phyloP scores from a whole-genome alignment of 208 protist genomes.

The Porcisia hertigi region DNA sequence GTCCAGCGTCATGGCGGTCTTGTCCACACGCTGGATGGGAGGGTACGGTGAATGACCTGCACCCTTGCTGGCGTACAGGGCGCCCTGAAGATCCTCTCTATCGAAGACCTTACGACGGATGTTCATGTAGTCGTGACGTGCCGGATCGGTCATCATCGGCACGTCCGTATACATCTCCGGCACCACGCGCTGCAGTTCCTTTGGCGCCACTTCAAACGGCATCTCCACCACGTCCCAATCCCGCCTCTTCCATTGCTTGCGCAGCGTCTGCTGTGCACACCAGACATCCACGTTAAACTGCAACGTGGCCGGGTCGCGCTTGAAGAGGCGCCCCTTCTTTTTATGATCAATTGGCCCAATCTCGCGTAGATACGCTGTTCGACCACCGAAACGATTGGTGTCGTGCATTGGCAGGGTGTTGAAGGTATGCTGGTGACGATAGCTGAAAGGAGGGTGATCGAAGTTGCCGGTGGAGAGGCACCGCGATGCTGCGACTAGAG shows the following conservation, averaged over 20 bases:
- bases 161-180: slow-evolving; percentile 90
- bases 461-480: slow-evolving; percentile 66
- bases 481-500: background rate
- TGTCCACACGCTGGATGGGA: slow-evolving; percentile 48
- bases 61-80: slow-evolving; percentile 48
- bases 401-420: slow-evolving; percentile 88
- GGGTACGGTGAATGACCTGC: slow-evolving; percentile 53
- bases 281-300: slow-evolving; percentile 92
- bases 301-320: slow-evolving; percentile 69
- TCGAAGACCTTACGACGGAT: slow-evolving; percentile 87
- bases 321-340: slow-evolving; percentile 73
- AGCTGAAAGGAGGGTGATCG: slow-evolving; percentile 70
- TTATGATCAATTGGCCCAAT: slow-evolving; percentile 84
- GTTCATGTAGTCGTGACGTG: slow-evolving; percentile 70
- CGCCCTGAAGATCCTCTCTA: slow-evolving; percentile 63
- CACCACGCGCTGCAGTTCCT: slow-evolving; percentile 80
- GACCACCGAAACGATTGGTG: slow-evolving; percentile 83
- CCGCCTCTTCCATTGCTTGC: slow-evolving; percentile 86
- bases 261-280: slow-evolving; percentile 86
- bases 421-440: slow-evolving; percentile 78
- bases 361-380: slow-evolving; percentile 81
- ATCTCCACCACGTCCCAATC: slow-evolving; percentile 91
- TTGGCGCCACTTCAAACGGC: slow-evolving; percentile 79
- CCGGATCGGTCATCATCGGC: slow-evolving; percentile 68
- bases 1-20: slow-evolving; percentile 72